phyloP scores from a whole-genome alignment of 805 yeast genomes.

The Yamadazyma sp. region DNA sequence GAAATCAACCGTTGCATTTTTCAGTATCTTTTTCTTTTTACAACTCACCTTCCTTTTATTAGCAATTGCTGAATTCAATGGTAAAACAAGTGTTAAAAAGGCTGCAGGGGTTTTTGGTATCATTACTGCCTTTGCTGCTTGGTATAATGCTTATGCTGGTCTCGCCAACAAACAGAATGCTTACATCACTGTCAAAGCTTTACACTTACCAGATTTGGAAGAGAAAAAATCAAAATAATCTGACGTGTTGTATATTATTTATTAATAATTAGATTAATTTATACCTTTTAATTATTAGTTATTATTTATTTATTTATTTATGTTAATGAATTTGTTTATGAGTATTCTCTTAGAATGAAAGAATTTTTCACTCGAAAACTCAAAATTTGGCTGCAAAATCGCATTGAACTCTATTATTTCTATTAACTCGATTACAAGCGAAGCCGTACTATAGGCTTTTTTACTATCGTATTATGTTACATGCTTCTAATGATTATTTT shows the following conservation, averaged over 20 bases:
- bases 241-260: constrained; percentile 2
- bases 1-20: constrained; percentile 43
- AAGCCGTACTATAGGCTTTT: too few relatives aligned
- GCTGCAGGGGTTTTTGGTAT: constrained; percentile 44
- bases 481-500: too few relatives aligned
- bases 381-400: too few relatives aligned
- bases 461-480: too few relatives aligned
- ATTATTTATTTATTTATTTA: constrained; percentile 7
- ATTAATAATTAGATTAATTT: too few relatives aligned
- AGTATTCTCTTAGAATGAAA: too few relatives aligned
- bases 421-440: too few relatives aligned
- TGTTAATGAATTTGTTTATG: constrained; percentile 3
- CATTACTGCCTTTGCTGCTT: constrained; percentile 40
- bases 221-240: constrained; percentile 7
- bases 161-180: constrained; percentile 60
- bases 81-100: constrained; percentile 28
- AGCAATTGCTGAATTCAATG: constrained; percentile 37
- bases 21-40: constrained; percentile 38
- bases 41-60: constrained; percentile 39
- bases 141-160: constrained; percentile 49
- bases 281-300: too few relatives aligned
- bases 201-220: constrained; percentile 35
- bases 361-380: too few relatives aligned
- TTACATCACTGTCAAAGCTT: constrained; percentile 48
- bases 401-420: too few relatives aligned